phyloP scores from a whole-genome alignment of 495 filamentous ascomycete genomes.

The Pseudevernia furfuracea region DNA sequence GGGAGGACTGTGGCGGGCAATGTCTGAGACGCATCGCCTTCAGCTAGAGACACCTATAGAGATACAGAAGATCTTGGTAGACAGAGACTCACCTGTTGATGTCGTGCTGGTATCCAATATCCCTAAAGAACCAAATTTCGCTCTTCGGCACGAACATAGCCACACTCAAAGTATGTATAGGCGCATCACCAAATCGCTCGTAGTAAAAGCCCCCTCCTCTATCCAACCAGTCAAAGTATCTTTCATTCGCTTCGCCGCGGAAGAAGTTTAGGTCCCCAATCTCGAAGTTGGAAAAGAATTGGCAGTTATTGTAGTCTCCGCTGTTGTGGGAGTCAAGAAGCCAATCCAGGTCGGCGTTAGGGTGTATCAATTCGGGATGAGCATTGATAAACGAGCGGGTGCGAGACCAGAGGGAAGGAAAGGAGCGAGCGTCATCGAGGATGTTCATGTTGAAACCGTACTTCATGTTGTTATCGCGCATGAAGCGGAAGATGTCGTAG shows the following conservation, averaged over 20 bases:
- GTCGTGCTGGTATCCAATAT: conserved; percentile 49
- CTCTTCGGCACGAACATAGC: conserved; percentile 39
- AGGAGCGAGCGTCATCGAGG: conserved; percentile 44
- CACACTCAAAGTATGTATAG: conserved; percentile 51
- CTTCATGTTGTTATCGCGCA: conserved; percentile 80
- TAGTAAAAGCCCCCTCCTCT: conserved; percentile 54
- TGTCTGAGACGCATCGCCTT: conserved; percentile 21
- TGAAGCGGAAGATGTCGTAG: conserved; percentile 85
- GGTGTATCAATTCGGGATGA: conserved; percentile 41
- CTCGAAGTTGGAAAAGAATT: conserved; percentile 57
- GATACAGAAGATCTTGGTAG: background rate
- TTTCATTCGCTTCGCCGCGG: conserved; percentile 46
- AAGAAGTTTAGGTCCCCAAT: conserved; percentile 56
- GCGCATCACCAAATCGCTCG: conserved; percentile 56
- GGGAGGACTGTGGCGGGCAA: conserved; percentile 30
- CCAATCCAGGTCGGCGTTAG: conserved; percentile 45
- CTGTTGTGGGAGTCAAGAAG: conserved; percentile 34
- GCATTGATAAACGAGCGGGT: conserved; percentile 40
- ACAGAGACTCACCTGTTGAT: conserved; percentile 34
- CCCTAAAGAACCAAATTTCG: conserved; percentile 41
- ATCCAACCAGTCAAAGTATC: conserved; percentile 53
- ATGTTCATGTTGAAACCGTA: conserved; percentile 60
- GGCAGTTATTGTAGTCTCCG: conserved; percentile 45
- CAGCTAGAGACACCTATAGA: background rate
- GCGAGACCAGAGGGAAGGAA: conserved; percentile 43